Evolutionary conservation across 495 filamentous ascomycete genomes (phyloP).

Genomic region (Clohesyomyces aquaticus): DNA sequence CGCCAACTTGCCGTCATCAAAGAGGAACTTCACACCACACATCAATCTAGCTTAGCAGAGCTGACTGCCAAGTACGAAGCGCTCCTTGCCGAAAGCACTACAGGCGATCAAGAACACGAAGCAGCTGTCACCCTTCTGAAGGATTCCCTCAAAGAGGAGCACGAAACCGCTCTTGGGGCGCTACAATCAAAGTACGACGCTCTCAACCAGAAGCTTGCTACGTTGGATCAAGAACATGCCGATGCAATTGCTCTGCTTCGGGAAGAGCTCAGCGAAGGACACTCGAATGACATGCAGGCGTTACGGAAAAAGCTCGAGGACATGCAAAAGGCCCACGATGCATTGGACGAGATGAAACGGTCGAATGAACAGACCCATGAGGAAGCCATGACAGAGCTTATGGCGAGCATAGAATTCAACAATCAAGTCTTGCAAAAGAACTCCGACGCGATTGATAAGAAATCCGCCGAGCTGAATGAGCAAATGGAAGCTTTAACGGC

Average conservation of each 20-base stretch:
- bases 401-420: conserved; percentile 32
- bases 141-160: conserved; percentile 31
- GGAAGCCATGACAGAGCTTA: conserved; percentile 34
- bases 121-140: conserved; percentile 29
- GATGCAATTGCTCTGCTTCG: conserved; percentile 37
- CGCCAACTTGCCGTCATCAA: not conserved
- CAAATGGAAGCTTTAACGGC: too few species aligned
- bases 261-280: conserved; percentile 34
- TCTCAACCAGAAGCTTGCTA: conserved; percentile 22
- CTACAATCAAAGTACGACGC: conserved; percentile 27
- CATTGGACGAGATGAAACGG: conserved; percentile 27
- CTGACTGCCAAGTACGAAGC: conserved; percentile 32
- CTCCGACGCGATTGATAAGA: too few species aligned
- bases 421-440: too few species aligned
- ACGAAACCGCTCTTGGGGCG: conserved; percentile 14
- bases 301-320: conserved; percentile 32
- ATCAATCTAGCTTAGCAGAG: conserved; percentile 17
- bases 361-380: conserved; percentile 30
- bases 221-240: conserved; percentile 30
- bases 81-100: conserved; percentile 24
- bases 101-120: conserved; percentile 30
- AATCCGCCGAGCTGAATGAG: too few species aligned
- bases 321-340: conserved; percentile 24
- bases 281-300: conserved; percentile 33
- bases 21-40: conserved; percentile 8